Conservation (phyloP, 371 early-diverging fungal species). For the Massospora cicadina region DNA sequence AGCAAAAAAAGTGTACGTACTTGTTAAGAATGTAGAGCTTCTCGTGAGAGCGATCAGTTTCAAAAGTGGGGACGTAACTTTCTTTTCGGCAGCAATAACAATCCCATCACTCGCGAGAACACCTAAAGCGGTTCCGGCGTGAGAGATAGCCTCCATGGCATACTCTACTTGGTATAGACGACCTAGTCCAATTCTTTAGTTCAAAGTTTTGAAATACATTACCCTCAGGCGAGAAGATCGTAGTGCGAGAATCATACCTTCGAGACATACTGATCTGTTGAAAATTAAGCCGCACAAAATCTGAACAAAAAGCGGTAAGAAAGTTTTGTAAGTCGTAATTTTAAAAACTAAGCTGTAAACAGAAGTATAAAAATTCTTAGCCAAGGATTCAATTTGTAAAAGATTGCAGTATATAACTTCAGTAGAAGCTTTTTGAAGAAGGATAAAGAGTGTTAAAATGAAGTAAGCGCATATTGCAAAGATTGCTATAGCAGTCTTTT, state of each 20-base stretch:
- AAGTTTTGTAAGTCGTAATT: too few species aligned
- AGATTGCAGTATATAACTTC: too few species aligned
- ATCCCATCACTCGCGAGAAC: constrained; percentile 87
- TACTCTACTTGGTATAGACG: constrained; percentile 98
- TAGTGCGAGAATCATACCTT: constrained; percentile 93
- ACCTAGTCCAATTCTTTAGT: constrained; percentile 33
- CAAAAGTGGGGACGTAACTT: constrained; percentile 84
- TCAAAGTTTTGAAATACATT: constrained; percentile 10
- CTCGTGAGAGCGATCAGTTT: constrained; percentile 65
- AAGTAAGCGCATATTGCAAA: too few species aligned
- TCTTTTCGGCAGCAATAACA: constrained; percentile 94
- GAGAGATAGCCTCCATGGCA: constrained; percentile 96
- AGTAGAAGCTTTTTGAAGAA: too few species aligned
- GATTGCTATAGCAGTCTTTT: too few species aligned
- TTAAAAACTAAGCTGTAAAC: too few species aligned
- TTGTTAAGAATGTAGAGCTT: constrained; percentile 94
- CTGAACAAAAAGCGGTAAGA: too few species aligned
- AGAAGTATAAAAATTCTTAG: too few species aligned
- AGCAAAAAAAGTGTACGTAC: constrained; percentile 24
- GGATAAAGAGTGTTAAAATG: too few species aligned
- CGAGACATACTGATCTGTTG: constrained; percentile 55
- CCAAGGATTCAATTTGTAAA: too few species aligned
- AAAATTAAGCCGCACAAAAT: too few species aligned
- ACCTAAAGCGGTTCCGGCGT: constrained; percentile 94
- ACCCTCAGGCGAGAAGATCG: constrained; percentile 98